These are phyloP conservation scores for Carex sylvatica DNA, from an alignment of 202 grass and related monocot genomes.

Conservation along the genomic window DNA sequence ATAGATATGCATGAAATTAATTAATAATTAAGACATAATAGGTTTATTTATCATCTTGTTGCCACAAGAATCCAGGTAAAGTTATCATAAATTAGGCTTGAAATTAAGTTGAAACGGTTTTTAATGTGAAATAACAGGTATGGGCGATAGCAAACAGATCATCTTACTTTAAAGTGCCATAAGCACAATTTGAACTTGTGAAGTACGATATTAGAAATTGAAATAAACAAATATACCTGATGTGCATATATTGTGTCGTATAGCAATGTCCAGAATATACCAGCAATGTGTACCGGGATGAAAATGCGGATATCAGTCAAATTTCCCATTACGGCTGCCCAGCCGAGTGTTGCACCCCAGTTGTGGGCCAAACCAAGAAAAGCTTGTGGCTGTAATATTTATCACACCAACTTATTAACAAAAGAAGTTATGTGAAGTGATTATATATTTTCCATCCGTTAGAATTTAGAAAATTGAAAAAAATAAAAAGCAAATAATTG, in stretches of 20 bases:
- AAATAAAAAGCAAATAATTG: not conserved
- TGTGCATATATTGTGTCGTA: conserved; percentile 64
- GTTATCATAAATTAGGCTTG: not conserved
- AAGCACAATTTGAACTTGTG: not conserved
- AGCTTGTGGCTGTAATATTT: conserved; percentile 44
- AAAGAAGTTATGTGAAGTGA: not conserved
- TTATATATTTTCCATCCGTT: not conserved
- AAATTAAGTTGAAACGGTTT: not conserved
- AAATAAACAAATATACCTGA: conserved; percentile 23
- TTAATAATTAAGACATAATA: not conserved
- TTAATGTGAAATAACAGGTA: not conserved
- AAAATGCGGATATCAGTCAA: conserved; percentile 35
- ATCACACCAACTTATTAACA: conserved; percentile 5
- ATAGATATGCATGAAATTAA: not conserved
- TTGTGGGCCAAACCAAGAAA: conserved; percentile 42
- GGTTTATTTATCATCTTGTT: not conserved
- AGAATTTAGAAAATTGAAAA: not conserved
- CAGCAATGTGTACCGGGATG: conserved; percentile 35
- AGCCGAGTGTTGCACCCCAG: conserved; percentile 43
- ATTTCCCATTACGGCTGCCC: conserved; percentile 38
- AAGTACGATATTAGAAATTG: not conserved
- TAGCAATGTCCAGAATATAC: conserved; percentile 49
- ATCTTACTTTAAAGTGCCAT: not conserved
- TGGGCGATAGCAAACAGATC: not conserved
- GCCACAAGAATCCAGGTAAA: not conserved